Evolutionary conservation across 2,329 filamentous ascomycete genomes (phyloP), one percentile per base, ranked within the genome.

Genomic region (Venturia effusa): DNA sequence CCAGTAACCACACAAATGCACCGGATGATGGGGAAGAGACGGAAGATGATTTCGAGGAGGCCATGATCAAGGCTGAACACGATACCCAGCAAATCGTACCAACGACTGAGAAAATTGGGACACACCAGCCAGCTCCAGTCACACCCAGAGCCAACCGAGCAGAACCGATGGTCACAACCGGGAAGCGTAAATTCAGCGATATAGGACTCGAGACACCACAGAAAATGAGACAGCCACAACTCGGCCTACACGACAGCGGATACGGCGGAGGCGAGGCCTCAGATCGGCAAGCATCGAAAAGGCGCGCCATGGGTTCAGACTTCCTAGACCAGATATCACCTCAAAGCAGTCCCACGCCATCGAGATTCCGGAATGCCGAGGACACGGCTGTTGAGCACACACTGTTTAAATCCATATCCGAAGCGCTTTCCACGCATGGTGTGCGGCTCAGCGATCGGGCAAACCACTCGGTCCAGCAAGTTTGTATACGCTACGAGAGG

Each of bases 401-500:
- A 3, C 22, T 63, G 27, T 64, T 45, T 13, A 39, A 22, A 27
- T 54, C 40, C 27, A 32, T 64, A n/a, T 27, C 32, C 13, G 32
- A 48, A 41, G 62, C 54, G 5, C 37, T 64, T 4, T 43, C 17
- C 1, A 34, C 22, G 6, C 51, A 64, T 17, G 40, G 41, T 7
- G 54, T 64, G 11, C 32, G n/a, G 1, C 39, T 64, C 34, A 30
- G 41, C n/a, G 51, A 41, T 4, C 34, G 57, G 24, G 40, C 62
- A 27, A 32, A 30, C 22, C 17, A 32, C 4, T 61, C 17, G 4
- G 67, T 76, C n/a, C 68, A 43, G 22, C 64, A 51, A 8, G 59
- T 74, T 0, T 65, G 74, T 1, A 67, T 64, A 7, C 81, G 75
- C 55, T 80, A 89, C 67, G 81, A 83, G 19, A 74, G 85, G 61